These are phyloP conservation scores for Dictyostelium purpureum DNA, from an alignment of 78 protist species.

Conservation along the genomic window DNA sequence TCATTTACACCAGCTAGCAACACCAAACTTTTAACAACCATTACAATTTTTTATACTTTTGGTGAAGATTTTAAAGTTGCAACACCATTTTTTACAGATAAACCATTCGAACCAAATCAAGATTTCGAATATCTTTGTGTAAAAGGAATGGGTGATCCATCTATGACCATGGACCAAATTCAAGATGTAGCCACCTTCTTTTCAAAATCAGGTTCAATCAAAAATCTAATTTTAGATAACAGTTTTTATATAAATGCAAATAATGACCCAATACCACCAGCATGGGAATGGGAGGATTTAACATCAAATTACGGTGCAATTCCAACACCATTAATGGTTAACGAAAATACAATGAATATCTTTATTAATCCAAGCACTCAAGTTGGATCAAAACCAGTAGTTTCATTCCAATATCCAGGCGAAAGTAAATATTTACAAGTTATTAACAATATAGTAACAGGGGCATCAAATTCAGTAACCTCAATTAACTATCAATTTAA, in stretches of 20 bases:
- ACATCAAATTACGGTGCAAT: conserved; percentile 50
- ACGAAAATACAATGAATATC: conserved; percentile 30
- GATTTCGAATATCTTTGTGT: conserved; percentile 29
- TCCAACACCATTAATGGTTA: conserved; percentile 60
- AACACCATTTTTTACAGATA: conserved; percentile 52
- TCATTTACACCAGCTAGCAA: conserved; percentile 45
- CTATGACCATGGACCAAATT: not conserved
- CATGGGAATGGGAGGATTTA: conserved; percentile 65
- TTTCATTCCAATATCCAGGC: not conserved
- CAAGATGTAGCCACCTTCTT: not conserved
- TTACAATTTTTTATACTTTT: conserved; percentile 9
- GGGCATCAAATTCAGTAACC: not conserved
- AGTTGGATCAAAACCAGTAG: not conserved
- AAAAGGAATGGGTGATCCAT: conserved; percentile 66
- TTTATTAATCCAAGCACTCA: not conserved
- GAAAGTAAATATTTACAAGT: not conserved
- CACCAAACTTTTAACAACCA: conserved; percentile 48
- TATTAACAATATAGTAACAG: not conserved
- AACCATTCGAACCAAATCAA: not conserved
- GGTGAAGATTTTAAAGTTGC: conserved; percentile 36
- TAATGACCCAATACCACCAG: not conserved
- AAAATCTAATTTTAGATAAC: conserved; percentile 1
- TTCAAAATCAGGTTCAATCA: not conserved
- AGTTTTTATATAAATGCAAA: not conserved
- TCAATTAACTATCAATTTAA: not conserved